These are phyloP conservation scores for Hirschioporus abietinus DNA, from an alignment of 768 basidiomycete species.

Conservation along the genomic window DNA sequence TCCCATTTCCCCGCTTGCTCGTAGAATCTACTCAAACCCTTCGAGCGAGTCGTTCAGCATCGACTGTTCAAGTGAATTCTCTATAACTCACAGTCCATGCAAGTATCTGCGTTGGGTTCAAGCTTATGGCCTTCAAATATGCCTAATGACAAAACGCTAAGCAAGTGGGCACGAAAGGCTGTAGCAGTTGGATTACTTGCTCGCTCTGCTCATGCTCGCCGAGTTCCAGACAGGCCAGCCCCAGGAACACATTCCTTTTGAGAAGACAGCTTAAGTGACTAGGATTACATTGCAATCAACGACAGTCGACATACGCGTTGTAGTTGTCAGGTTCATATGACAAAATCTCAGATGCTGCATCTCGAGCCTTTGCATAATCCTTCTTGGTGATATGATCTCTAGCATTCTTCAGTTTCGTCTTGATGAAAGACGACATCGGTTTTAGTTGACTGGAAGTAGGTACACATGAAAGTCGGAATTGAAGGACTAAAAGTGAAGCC, in stretches of 20 bases:
- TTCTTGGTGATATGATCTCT: constrained; percentile 73
- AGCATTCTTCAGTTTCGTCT: constrained; percentile 72
- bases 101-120: constrained; percentile 63
- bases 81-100: constrained; percentile 72
- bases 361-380: constrained; percentile 62
- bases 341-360: constrained; percentile 60
- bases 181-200: constrained; percentile 52
- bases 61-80: constrained; percentile 12
- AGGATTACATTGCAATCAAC: constrained; percentile 1
- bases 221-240: constrained; percentile 72
- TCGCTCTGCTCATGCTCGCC: constrained; percentile 71
- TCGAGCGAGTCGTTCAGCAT: constrained; percentile 1
- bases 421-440: constrained; percentile 35
- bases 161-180: constrained; percentile 17
- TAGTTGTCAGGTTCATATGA: constrained; percentile 81
- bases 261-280: constrained; percentile 5
- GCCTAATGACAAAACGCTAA: constrained; percentile 37
- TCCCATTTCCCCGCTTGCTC: constrained; percentile 60
- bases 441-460: not conserved
- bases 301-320: constrained; percentile 57
- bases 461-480: not conserved
- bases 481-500: too few species aligned
- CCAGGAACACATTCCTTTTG: constrained; percentile 78
- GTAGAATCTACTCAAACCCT: constrained; percentile 74
- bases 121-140: constrained; percentile 70